Evolutionary conservation across 2,329 filamentous ascomycete species (phyloP), one percentile per base, ranked within the genome.

Genomic region (Helotiales sp.): DNA sequence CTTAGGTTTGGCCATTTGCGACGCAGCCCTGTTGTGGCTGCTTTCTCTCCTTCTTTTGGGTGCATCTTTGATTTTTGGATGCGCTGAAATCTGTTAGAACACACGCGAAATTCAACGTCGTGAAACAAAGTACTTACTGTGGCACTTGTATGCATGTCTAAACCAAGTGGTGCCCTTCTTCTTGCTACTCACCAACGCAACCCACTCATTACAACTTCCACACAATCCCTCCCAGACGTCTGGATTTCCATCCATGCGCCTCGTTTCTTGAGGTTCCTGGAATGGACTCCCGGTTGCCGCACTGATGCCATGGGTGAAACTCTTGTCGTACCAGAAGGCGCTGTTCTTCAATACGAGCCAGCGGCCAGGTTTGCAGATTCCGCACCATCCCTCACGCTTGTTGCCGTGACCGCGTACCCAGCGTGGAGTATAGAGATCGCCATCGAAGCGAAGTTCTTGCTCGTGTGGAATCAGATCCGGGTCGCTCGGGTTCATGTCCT

Each of bases 111-210:
- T n/a, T n/a, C n/a, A n/a, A n/a, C n/a, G n/a, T n/a, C n/a, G n/a
- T n/a, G n/a, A n/a, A n/a, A n/a, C n/a, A n/a, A n/a, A n/a, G n/a
- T n/a, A n/a, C n/a, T n/a, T n/a, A n/a, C n/a, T n/a, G n/a, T n/a
- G n/a, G n/a, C n/a, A n/a, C 82, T 93, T 95, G 77, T 95, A 95
- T 47, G 90, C 90, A 73, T 96, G 91, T 64, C 91, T 81, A 73
- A 93, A 96, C 90, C 90, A 96, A 3, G 90, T 93, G 1, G 90
- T 96, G n/a, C 90, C 90, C 76, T 93, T 93, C 79, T 93, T 93
- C 77, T 93, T 93, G 72, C 87, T 91, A 75, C 88, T 93, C 40
- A 92, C 88, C 33, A 93, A 77, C 12, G 88, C 86, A 64, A 93
- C 87, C 89, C 89, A 93, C 60, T 91, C 88, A 64, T 87, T 88